These are phyloP conservation scores for Penicillium cosmopolitanum DNA, from an alignment of 495 filamentous ascomycete species.

Conservation along the genomic window DNA sequence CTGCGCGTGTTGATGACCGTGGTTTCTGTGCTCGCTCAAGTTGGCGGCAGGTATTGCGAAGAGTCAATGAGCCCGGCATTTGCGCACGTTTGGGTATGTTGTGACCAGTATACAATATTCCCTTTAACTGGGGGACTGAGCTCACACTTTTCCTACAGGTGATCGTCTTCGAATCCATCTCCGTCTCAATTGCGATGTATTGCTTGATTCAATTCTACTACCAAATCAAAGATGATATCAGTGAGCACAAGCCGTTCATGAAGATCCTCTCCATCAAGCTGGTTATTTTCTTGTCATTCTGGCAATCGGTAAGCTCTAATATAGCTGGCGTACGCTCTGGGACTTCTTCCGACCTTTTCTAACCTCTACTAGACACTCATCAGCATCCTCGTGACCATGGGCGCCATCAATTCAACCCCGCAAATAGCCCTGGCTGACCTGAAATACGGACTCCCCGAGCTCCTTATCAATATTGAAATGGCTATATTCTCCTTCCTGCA, in stretches of 20 bases:
- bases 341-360: background rate
- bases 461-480: conserved; percentile 89
- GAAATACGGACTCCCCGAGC: conserved; percentile 76
- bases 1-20: conserved; percentile 84
- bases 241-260: conserved; percentile 73
- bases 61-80: conserved; percentile 76
- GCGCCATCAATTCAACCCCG: conserved; percentile 62
- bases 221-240: conserved; percentile 69
- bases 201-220: conserved; percentile 89
- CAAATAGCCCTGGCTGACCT: conserved; percentile 72
- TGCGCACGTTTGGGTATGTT: conserved; percentile 78
- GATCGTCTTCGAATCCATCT: conserved; percentile 67
- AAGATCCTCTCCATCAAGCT: conserved; percentile 90
- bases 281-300: conserved; percentile 94
- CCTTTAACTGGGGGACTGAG: conserved; percentile 45
- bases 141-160: conserved; percentile 46
- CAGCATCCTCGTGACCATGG: conserved; percentile 65
- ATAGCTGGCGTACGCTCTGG: too few species aligned
- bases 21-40: conserved; percentile 73
- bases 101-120: conserved; percentile 43
- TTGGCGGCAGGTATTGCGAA: conserved; percentile 73
- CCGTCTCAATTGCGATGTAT: conserved; percentile 90
- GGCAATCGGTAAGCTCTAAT: conserved; percentile 65
- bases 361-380: conserved; percentile 58
- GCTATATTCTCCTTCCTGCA: conserved; percentile 78